A percentile compares a stretch with the other conserved stretches of the same genome.
Evolutionary conservation across 164 flowering plant genomes (phyloP).

Genomic region (Sedum album): DNA sequence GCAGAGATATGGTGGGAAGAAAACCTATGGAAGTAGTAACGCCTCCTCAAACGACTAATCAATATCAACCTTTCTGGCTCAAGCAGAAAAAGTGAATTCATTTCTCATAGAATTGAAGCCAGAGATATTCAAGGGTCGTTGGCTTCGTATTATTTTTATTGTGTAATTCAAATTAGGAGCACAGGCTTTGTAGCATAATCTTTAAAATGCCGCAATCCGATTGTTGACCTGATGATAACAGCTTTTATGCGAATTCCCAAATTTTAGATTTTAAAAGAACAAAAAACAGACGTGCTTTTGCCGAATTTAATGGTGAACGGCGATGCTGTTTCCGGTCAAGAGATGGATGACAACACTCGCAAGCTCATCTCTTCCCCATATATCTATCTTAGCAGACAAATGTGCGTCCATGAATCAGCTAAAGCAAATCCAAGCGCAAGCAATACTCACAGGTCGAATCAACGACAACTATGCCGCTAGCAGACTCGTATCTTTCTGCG

Average conservation of each 20-base stretch:
- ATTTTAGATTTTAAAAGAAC: no score
- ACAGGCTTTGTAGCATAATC: constrained; percentile 24
- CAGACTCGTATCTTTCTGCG: constrained; percentile 46
- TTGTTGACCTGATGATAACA: no score
- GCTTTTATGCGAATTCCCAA: background rate
- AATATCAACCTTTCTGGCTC: background rate
- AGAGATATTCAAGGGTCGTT: no score
- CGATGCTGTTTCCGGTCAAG: background rate
- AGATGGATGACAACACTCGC: background rate
- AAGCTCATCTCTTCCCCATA: constrained; percentile 18
- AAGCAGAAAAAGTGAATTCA: no score
- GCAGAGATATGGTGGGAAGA: constrained; percentile 5
- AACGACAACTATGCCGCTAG: constrained; percentile 56
- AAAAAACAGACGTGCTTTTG: no score
- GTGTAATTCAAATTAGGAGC: background rate
- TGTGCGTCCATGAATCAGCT: constrained; percentile 51
- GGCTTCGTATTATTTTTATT: no score
- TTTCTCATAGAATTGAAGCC: no score
- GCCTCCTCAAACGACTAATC: background rate
- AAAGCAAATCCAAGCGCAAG: constrained; percentile 62
- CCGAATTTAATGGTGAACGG: background rate
- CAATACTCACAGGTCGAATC: constrained; percentile 45
- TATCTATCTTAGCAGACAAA: constrained; percentile 43
- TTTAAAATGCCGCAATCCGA: background rate
- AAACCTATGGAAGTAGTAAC: no score